Conservation (phyloP, 2,329 filamentous ascomycete genomes). For the Neophaeococcomyces mojaviensis region DNA sequence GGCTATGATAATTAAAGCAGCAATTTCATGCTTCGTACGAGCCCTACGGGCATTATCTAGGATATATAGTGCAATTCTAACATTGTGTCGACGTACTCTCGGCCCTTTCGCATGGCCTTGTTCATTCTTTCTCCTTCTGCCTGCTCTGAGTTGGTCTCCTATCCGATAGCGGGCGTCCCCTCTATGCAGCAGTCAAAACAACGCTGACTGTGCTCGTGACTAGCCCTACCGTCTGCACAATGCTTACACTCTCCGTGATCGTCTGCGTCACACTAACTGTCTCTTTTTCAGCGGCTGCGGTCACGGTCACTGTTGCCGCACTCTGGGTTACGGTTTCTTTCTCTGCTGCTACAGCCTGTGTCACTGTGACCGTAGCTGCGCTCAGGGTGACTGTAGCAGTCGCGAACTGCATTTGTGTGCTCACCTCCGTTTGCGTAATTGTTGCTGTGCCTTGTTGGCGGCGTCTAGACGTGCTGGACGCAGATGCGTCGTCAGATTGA, state of each 20-base stretch:
- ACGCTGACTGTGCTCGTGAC: conserved; percentile 4
- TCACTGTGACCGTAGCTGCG: conserved; percentile 7
- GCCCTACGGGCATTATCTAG: too few species aligned
- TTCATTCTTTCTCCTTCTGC: too few species aligned
- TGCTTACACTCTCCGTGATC: background rate
- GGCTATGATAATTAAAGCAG: too few species aligned
- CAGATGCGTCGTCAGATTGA: too few species aligned
- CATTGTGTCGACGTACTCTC: too few species aligned
- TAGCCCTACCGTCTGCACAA: background rate
- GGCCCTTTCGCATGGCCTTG: too few species aligned
- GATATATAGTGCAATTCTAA: too few species aligned
- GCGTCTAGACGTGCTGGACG: too few species aligned
- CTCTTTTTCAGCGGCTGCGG: background rate
- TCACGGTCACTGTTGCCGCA: conserved; percentile 11
- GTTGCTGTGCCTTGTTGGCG: too few species aligned
- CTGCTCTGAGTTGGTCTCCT: too few species aligned
- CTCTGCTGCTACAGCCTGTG: background rate
- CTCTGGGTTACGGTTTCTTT: conserved; percentile 12
- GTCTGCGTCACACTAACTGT: conserved; percentile 7
- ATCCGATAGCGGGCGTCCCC: too few species aligned
- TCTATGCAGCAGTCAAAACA: conserved; percentile 2
- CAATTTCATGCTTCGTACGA: too few species aligned
- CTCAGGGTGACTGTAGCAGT: background rate
- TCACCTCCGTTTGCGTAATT: background rate
- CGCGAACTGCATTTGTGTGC: background rate